Evolutionary conservation across 1,139 yeast species (phyloP).

Genomic region (Nakaseomyces delphensis): DNA sequence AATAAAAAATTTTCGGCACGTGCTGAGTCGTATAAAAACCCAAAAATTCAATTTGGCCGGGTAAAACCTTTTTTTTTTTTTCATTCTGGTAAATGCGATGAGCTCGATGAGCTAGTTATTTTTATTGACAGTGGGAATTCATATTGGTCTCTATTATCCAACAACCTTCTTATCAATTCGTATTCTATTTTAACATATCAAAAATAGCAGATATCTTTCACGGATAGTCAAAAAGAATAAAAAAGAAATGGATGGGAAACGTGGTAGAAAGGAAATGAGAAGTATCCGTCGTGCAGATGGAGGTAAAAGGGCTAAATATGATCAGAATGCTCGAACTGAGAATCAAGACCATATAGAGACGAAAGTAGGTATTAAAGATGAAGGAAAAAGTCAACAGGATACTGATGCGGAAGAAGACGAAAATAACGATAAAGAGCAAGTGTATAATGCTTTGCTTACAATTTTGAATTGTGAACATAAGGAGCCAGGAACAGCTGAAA

Average conservation of each 20-base stretch:
- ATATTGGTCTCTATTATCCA: too few species aligned
- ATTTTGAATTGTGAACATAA: conserved; percentile 49
- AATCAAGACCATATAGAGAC: conserved; percentile 19
- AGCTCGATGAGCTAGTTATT: background rate
- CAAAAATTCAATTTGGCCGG: too few species aligned
- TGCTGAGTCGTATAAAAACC: too few species aligned
- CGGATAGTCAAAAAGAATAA: too few species aligned
- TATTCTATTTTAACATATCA: too few species aligned
- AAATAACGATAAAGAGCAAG: conserved; percentile 35
- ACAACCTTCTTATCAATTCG: too few species aligned
- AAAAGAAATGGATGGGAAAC: conserved; percentile 27
- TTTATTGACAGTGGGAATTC: background rate
- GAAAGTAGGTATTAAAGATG: conserved; percentile 17
- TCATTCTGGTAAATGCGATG: background rate
- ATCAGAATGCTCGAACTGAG: conserved; percentile 10
- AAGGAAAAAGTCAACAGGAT: conserved; percentile 4
- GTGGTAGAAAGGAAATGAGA: conserved; percentile 55
- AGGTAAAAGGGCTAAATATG: conserved; percentile 23
- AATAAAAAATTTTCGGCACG: too few species aligned
- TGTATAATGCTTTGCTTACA: conserved; percentile 70
- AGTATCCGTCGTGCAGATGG: conserved; percentile 40
- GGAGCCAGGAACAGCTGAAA: conserved; percentile 33
- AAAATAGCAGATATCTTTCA: too few species aligned
- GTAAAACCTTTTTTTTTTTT: background rate
- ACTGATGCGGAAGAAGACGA: conserved; percentile 17